A percentile compares a stretch with the other conserved stretches of the same genome.
phyloP scores from a whole-genome alignment of 495 filamentous ascomycete species.

The Penicillium alfredii region DNA sequence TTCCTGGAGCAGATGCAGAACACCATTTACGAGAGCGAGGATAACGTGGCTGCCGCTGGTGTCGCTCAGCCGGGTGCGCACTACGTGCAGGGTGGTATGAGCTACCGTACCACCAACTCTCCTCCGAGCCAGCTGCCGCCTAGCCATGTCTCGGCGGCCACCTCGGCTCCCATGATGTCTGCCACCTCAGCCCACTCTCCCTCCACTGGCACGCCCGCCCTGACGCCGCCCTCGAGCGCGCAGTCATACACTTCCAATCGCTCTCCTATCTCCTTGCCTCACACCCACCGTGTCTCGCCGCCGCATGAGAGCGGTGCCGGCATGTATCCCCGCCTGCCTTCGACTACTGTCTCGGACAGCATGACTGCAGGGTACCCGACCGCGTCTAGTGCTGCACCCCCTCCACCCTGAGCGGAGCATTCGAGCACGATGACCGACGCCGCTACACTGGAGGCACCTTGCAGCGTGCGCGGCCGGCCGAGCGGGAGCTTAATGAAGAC shows the following conservation, averaged over 20 bases:
- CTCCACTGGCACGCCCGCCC: conserved; percentile 65
- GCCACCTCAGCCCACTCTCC: conserved; percentile 44
- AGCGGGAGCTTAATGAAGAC: conserved; percentile 28
- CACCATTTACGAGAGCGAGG: conserved; percentile 88
- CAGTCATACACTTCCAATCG: conserved; percentile 81
- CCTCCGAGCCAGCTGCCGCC: conserved; percentile 52
- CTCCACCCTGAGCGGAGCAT: conserved; percentile 77
- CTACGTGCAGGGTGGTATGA: conserved; percentile 51
- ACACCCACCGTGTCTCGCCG: conserved; percentile 55
- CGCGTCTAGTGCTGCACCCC: conserved; percentile 59
- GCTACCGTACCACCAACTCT: conserved; percentile 68
- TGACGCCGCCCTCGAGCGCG: conserved; percentile 85
- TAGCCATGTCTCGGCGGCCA: conserved; percentile 51
- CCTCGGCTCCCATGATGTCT: conserved; percentile 55
- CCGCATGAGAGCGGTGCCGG: conserved; percentile 56
- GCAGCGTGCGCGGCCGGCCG: conserved; percentile 59
- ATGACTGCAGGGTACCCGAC: conserved; percentile 52
- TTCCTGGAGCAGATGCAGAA: conserved; percentile 91
- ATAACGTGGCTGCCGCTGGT: conserved; percentile 68
- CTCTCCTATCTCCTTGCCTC: conserved; percentile 66
- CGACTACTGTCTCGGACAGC: conserved; percentile 55
- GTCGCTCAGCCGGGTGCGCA: conserved; percentile 64
- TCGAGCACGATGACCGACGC: conserved; percentile 74
- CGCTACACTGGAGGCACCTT: conserved; percentile 83
- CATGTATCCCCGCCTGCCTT: conserved; percentile 81